Conservation (phyloP, 768 basidiomycete genomes). For the Ramaria rubella region DNA sequence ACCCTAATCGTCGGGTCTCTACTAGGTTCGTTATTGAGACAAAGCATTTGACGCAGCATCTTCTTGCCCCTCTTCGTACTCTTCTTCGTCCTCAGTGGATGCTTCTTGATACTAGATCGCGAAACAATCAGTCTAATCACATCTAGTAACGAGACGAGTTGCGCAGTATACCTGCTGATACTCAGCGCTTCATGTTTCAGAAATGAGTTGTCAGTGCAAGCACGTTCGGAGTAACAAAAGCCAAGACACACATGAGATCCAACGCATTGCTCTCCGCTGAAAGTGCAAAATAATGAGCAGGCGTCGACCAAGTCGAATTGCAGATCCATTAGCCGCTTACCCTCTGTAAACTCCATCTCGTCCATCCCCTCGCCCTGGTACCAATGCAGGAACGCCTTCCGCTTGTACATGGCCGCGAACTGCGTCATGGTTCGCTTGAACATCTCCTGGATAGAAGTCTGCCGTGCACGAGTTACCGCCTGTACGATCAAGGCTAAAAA, state of each 20-base stretch:
- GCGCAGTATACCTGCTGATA: constrained; percentile 68
- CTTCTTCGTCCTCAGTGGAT: constrained; percentile 37
- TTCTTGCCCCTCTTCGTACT: constrained; percentile 23
- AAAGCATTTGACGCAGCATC: not conserved
- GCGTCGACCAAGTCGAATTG: not conserved
- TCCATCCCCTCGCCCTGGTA: constrained; percentile 93
- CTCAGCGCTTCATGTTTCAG: too few relatives aligned
- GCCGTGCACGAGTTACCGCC: not conserved
- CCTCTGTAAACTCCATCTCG: constrained; percentile 69
- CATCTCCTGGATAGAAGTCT: constrained; percentile 68
- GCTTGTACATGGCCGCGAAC: constrained; percentile 79
- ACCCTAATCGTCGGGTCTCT: too few relatives aligned
- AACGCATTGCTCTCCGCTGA: constrained; percentile 70
- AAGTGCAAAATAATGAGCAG: constrained; percentile 1
- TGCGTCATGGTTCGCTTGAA: constrained; percentile 68
- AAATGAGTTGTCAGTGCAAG: too few relatives aligned
- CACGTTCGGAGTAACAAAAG: constrained; percentile 1
- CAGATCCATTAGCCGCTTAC: not conserved
- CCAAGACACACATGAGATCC: constrained; percentile 67
- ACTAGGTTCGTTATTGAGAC: not conserved
- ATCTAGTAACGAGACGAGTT: not conserved
- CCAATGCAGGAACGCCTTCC: constrained; percentile 85
- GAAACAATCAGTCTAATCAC: not conserved
- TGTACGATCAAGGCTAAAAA: not conserved
- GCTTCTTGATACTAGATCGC: constrained; percentile 55